Percentiles rank a stretch among this genome's conserved stretches.
These are phyloP conservation scores for Eragrostis tef DNA, from an alignment of 202 grass and related monocot genomes.

Conservation along the genomic window DNA sequence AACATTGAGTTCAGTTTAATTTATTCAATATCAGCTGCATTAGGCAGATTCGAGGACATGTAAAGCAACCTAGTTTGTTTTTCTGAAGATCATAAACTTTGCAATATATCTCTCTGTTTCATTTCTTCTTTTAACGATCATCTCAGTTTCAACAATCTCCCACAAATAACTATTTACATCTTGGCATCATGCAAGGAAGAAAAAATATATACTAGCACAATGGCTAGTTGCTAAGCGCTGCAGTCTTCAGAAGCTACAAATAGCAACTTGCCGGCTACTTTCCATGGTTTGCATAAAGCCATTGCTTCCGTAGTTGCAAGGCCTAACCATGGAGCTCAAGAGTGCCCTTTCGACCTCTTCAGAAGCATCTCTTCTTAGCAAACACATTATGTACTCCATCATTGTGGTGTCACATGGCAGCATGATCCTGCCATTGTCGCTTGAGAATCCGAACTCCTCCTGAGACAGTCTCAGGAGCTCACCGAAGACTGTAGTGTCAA, in stretches of 20 bases:
- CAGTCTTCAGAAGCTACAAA: conserved; percentile 48
- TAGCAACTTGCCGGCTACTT: neutral
- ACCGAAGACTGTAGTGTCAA: conserved; percentile 40
- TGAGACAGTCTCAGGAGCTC: conserved; percentile 62
- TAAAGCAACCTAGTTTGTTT: neutral
- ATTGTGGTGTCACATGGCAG: conserved; percentile 51
- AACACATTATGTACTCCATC: conserved; percentile 61
- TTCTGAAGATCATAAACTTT: neutral
- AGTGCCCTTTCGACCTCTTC: conserved; percentile 53
- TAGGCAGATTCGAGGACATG: neutral
- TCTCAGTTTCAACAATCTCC: neutral
- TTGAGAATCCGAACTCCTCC: conserved; percentile 61
- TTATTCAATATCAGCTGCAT: neutral
- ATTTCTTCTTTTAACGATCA: neutral
- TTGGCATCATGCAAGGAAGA: neutral
- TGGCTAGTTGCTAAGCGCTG: neutral
- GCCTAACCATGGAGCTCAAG: conserved; percentile 47
- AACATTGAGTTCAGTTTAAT: neutral
- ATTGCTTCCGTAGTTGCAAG: conserved; percentile 23
- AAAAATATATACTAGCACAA: neutral
- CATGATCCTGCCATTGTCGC: conserved; percentile 51
- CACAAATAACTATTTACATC: conserved; percentile 25
- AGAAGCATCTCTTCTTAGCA: conserved; percentile 53
- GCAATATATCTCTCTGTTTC: neutral
- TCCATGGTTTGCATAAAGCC: neutral